Percentiles rank a stretch among this genome's conserved stretches.
Evolutionary conservation across 139 green algal genomes (phyloP).

Genomic region (Chlorella vulgaris): DNA sequence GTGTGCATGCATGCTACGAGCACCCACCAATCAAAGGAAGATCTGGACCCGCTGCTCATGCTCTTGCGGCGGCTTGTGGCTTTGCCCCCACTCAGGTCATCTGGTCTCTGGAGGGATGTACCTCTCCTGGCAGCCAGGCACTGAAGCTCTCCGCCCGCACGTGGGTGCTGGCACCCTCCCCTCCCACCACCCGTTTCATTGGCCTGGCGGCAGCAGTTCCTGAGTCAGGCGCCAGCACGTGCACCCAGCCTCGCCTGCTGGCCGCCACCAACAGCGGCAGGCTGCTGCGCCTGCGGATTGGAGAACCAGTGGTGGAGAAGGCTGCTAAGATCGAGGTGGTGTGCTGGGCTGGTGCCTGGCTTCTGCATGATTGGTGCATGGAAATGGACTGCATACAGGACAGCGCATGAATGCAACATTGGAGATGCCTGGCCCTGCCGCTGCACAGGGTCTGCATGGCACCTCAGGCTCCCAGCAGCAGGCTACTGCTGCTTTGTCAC

Average conservation of each 20-base stretch:
- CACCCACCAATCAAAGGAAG: no score
- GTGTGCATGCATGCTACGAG: no score
- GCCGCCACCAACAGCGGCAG: background rate
- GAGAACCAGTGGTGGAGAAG: background rate
- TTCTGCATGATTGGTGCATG: background rate
- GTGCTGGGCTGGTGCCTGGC: background rate
- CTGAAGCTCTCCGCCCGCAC: background rate
- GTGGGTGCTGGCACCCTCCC: background rate
- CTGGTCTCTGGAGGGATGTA: slow-evolving; percentile 3
- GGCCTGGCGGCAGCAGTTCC: background rate
- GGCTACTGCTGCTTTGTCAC: no score
- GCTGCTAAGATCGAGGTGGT: background rate
- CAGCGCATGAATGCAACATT: no score
- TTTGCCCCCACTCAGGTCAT: background rate
- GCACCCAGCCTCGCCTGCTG: background rate
- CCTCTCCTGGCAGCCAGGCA: background rate
- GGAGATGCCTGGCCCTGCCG: no score
- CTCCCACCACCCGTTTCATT: background rate
- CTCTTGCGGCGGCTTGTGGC: no score
- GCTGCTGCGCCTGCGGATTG: background rate
- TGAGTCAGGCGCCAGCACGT: background rate
- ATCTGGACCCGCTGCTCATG: no score
- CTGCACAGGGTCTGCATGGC: no score
- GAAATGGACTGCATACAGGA: background rate
- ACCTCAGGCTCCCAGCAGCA: no score